phyloP scores from a whole-genome alignment of 1,139 yeast species.

The Barnettozyma hawaiiensis region DNA sequence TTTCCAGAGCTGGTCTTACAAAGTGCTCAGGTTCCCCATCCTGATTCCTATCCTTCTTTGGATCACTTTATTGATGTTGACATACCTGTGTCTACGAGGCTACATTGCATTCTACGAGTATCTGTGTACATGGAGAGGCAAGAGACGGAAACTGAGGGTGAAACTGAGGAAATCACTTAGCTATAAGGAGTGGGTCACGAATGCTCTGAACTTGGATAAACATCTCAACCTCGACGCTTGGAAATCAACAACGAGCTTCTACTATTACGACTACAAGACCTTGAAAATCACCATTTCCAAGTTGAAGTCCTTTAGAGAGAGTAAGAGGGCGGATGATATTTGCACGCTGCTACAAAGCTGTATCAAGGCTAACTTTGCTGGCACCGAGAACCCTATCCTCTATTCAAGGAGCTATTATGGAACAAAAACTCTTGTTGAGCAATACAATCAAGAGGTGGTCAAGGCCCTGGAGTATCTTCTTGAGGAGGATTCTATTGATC shows the following conservation, averaged over 20 bases:
- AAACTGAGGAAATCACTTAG: constrained; percentile 42
- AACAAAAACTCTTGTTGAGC: constrained; percentile 56
- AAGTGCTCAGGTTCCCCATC: constrained; percentile 61
- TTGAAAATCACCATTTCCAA: constrained; percentile 45
- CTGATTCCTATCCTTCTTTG: constrained; percentile 47
- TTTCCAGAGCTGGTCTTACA: constrained; percentile 38
- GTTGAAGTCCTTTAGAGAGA: constrained; percentile 30
- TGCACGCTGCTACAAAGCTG: constrained; percentile 60
- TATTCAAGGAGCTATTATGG: constrained; percentile 76
- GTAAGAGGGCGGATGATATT: constrained; percentile 33
- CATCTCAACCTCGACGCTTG: constrained; percentile 57
- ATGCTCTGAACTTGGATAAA: constrained; percentile 54
- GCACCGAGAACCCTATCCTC: constrained; percentile 65
- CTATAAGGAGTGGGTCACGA: constrained; percentile 58
- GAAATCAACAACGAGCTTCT: constrained; percentile 57
- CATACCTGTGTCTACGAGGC: constrained; percentile 50
- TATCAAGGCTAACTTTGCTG: constrained; percentile 69
- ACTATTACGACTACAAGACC: constrained; percentile 64
- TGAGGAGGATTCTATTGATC: constrained; percentile 35
- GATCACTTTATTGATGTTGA: constrained; percentile 44
- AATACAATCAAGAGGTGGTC: constrained; percentile 50
- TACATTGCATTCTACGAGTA: constrained; percentile 64
- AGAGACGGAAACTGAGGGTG: constrained; percentile 44
- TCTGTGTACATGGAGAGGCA: constrained; percentile 54
- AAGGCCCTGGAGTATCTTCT: constrained; percentile 42